Base-by-base conservation (phyloP, 1,284 basidiomycete genomes). In the Butyriboletus appendiculatus region DNA sequence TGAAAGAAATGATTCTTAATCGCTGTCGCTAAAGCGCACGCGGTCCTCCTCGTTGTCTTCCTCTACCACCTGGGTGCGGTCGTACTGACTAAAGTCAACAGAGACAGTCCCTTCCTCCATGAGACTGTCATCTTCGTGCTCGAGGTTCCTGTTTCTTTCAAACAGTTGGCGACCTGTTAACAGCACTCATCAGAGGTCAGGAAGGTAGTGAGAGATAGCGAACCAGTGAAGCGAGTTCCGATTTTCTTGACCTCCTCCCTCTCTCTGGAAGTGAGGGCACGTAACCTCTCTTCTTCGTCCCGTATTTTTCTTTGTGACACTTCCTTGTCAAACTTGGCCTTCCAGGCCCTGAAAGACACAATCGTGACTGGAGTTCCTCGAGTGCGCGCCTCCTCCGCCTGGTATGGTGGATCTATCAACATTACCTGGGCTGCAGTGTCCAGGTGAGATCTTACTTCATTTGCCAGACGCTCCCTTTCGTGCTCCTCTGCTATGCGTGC, bases 321-420 rank as follows among this genome's bases (percentile, higher is more conserved):
- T 70, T 92, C 90, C 61, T 76, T 79, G 61, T 90, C 86, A 64
- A 96, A 98, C 59, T 78, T 82, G 24, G 73, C 73, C 68, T 90
- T 89, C 96, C 96, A 98, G 35, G 74, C 77, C 45, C 77, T 80
- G 76, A 98, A 99, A 1, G 86, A 84, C 56, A 88, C 88, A 11
- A 78, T 66, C 0, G 95, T 98, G 32, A 99, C 91, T 22, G 91
- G 86, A 14, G 96, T 98, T 38, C 96, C 96, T 53, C 89, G 83
- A 54, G 91, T 96, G 59, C 90, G 86, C 38, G 86, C 88, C 66
- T 92, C 92, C 70, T 96, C 94, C 43, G 85, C 94, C 92, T 96
- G 61, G 35, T 28, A 43, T 22, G 15, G 15, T 34, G n/a, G 33
- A 41, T n/a, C 20, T 12, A 45, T 60, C 34, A 58, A 48, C 14